Base-by-base conservation (phyloP, 2,329 filamentous ascomycete genomes). In the Capronia coronata region DNA sequence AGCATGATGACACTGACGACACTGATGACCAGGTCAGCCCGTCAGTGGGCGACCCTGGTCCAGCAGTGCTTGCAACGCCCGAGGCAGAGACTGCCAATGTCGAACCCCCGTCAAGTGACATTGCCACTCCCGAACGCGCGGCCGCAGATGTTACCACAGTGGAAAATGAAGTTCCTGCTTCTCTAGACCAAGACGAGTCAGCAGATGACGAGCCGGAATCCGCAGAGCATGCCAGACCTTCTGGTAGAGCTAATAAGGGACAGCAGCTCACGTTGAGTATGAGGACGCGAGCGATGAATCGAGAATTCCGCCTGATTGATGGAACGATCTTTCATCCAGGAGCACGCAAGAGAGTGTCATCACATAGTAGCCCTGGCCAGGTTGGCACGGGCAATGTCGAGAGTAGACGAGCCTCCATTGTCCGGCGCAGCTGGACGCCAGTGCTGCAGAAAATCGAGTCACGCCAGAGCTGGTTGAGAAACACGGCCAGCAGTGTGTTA, bases 221-320 rank as follows among this genome's bases (percentile, higher is more conserved):
- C 8, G 6, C 13, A 5, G 18, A 38, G 48, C 7, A 38, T 37
- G 35, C 29, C 30, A 39, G 22, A 46, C 42, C 49, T 34, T 51
- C 43, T 25, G 49, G 48, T 13, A 40, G 51, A 18, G 34, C 44
- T 38, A 37, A 45, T 16, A 22, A 25, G 18, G 47, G 47, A 5
- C 30, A 52, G n/a, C 40, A 43, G 16, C 38, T 43, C 3, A 48
- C 51, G n/a, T 41, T 45, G 22, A 55, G 37, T 25, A 54, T 48
- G 42, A 44, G 35, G 14, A 41, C 25, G 34, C 48, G 55, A 22
- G 52, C 54, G 22, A 47, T 46, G 35, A 53, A 59, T 34, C 48
- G 55, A 16, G 49, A 58, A 46, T 55, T 51, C n/a, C 48, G 51
- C 30, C 22, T 58, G 27, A 51, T 59, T 30, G 53, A 59, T 48